Conservation (phyloP, 345 rosid species). For the Syzygium oleosum region DNA sequence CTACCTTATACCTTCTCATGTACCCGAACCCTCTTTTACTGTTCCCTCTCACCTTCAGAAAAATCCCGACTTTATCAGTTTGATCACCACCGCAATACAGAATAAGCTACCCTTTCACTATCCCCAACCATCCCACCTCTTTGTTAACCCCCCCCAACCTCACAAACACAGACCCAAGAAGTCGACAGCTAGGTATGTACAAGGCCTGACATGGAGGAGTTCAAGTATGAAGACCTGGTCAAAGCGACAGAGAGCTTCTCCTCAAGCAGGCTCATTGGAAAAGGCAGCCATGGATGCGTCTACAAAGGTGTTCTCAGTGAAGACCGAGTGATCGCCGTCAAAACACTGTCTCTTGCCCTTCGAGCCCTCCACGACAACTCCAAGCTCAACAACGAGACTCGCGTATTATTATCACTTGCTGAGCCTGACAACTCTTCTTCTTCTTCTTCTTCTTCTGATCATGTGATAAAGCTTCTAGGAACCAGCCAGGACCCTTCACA, state of each 20-base stretch:
- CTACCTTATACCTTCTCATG: background rate
- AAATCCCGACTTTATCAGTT: background rate
- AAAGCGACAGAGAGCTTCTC: slow-evolving; percentile 51
- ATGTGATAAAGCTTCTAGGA: background rate
- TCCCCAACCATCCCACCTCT: background rate
- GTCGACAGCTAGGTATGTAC: background rate
- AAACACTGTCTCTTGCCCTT: slow-evolving; percentile 19
- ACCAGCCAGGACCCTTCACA: background rate
- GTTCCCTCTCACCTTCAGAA: background rate
- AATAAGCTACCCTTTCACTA: background rate
- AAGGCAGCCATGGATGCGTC: slow-evolving; percentile 75
- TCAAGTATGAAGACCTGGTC: slow-evolving; percentile 44
- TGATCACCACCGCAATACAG: background rate
- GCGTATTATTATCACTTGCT: slow-evolving; percentile 36
- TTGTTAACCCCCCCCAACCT: background rate
- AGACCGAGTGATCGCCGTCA: slow-evolving; percentile 39
- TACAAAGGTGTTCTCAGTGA: slow-evolving; percentile 26
- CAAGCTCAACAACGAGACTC: slow-evolving; percentile 50
- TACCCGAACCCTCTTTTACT: background rate
- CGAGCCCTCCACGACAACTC: slow-evolving; percentile 19
- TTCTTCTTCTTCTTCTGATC: background rate
- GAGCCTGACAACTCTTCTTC: background rate
- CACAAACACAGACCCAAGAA: background rate
- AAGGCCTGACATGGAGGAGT: slow-evolving; percentile 10
- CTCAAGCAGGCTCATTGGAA: slow-evolving; percentile 47